Evolutionary conservation across 2,329 filamentous ascomycete genomes (phyloP), one percentile per base, ranked within the genome.

Genomic region (Ophiostoma montium): DNA sequence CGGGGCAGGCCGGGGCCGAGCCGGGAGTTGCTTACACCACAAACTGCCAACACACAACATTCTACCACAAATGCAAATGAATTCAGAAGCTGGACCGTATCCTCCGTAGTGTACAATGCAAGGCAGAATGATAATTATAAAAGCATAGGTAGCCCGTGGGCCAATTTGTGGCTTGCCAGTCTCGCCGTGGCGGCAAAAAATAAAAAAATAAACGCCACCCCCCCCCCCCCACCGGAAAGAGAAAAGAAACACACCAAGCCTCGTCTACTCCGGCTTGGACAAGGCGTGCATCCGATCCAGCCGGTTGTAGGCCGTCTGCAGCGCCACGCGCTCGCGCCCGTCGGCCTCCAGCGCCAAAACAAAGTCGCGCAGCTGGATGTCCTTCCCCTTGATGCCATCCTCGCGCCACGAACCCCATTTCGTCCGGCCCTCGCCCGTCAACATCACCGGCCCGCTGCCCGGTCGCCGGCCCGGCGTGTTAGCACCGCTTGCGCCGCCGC

Each of bases 281-380:
- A 44, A 23, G 45, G 48, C 35, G 9, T 21, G 39, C 39, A 49
- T 27, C 11, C 64, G 61, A 55, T 80, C 75, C 55, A 80, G 61
- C 52, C 63, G 64, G 50, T 70, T 58, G 53, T 78, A 79, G 1
- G 77, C 75, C 44, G 67, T 64, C 60, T 84, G 78, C 44, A 86
- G 62, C 21, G 79, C 75, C 60, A 70, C 75, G 55, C 67, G 68
- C 61, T 87, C 82, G 3, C 52, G 53, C 1, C 85, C 83, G 61
- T 94, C 86, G 46, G 80, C 71, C 63, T 95, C 89, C 43, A 95
- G 71, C 52, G 85, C 84, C 18, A 78, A 71, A 15, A 94, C 70
- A 69, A 88, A 80, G 63, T 95, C 90, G 49, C 90, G 76, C 47
- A 94, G 69, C 66, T 95, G 88, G 44, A 95, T 86, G 23, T 82